Conservation (phyloP, 192 early-diverging fungal species). For the Backusella circina region DNA sequence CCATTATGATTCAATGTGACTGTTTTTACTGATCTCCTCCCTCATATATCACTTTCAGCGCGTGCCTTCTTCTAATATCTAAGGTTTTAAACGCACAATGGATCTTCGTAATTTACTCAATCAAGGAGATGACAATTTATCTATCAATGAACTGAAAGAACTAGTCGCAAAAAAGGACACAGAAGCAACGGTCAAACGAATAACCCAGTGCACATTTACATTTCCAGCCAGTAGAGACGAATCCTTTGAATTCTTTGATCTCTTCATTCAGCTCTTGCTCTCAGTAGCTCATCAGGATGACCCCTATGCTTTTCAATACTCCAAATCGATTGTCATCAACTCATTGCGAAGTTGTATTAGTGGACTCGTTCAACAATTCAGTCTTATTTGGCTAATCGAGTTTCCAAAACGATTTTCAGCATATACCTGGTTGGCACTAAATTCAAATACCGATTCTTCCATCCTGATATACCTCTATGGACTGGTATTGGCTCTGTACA, state of each 20-base stretch:
- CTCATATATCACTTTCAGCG: too few relatives aligned
- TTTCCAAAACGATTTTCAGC: slow-evolving; percentile 14
- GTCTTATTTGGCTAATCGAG: slow-evolving; percentile 15
- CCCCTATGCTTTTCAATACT: background rate
- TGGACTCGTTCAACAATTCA: slow-evolving; percentile 7
- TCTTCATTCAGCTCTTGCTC: slow-evolving; percentile 15
- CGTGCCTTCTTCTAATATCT: background rate
- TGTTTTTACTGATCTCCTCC: background rate
- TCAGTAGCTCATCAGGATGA: slow-evolving; percentile 11
- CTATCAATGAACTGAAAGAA: background rate
- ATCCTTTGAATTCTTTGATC: slow-evolving; percentile 26
- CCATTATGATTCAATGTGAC: background rate
- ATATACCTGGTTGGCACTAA: slow-evolving; percentile 16
- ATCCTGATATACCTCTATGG: slow-evolving; percentile 28
- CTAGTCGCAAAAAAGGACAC: background rate
- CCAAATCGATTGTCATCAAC: background rate
- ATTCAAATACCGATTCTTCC: background rate
- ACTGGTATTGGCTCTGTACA: slow-evolving; percentile 7
- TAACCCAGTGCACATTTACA: slow-evolving; percentile 9
- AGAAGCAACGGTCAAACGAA: slow-evolving; percentile 1
- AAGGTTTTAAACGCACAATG: background rate
- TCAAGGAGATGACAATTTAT: background rate
- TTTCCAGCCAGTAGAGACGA: background rate
- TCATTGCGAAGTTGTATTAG: slow-evolving; percentile 20
- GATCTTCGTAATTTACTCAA: slow-evolving; percentile 21